Conservation (phyloP, 257 asterid genomes). For the Solanum sitiens region DNA sequence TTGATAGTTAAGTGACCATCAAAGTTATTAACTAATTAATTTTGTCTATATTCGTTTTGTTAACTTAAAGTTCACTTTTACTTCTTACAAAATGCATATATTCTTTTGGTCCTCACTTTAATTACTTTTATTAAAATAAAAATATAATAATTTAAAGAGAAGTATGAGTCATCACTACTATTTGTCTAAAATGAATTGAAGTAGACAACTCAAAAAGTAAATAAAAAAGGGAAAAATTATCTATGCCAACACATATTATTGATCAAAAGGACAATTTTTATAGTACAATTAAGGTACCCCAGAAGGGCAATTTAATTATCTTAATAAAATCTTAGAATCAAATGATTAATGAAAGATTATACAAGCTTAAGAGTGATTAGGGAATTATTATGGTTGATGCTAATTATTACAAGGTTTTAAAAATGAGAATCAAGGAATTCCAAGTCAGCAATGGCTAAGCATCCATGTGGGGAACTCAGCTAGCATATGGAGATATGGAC, state of each 20-base stretch:
- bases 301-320: not conserved
- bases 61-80: slow-evolving; percentile 7
- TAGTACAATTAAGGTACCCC: not conserved
- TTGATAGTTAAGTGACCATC: too few species aligned
- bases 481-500: not conserved
- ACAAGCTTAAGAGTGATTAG: not conserved
- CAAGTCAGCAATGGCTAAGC: not conserved
- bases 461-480: not conserved
- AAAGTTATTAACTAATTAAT: too few species aligned
- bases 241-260: not conserved
- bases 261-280: not conserved
- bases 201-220: not conserved
- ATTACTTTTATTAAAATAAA: not conserved
- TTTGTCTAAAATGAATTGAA: not conserved
- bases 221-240: not conserved
- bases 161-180: not conserved
- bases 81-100: not conserved
- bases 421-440: not conserved
- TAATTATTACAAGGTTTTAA: not conserved
- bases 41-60: not conserved
- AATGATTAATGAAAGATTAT: not conserved
- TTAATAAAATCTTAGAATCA: not conserved
- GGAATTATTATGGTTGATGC: not conserved
- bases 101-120: not conserved
- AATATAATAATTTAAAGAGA: not conserved